Conservation (phyloP, 139 green algal species). For the Spirogloea muscicola region DNA sequence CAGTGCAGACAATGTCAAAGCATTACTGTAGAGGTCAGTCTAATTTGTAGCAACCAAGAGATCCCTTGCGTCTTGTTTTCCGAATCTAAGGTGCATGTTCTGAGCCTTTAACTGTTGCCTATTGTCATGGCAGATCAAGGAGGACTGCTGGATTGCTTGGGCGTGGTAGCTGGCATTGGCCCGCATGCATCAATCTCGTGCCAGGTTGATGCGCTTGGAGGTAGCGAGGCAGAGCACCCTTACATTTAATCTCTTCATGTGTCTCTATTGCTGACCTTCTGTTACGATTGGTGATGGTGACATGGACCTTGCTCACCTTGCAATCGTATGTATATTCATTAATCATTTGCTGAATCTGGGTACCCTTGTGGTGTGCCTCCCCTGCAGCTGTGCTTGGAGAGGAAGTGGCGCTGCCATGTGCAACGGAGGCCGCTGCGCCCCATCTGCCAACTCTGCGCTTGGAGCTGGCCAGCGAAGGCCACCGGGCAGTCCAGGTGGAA, state of each 20-base stretch:
- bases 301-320: neutral
- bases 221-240: neutral
- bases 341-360: neutral
- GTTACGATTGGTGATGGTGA: neutral
- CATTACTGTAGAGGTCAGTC: neutral
- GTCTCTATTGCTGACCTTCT: neutral
- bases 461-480: neutral
- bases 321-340: neutral
- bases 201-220: slow-evolving; percentile 1
- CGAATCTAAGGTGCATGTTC: no score
- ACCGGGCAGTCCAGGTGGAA: slow-evolving; percentile 17
- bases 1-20: no score
- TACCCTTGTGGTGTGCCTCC: no score
- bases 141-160: slow-evolving; percentile 9
- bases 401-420: neutral
- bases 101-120: no score
- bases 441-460: slow-evolving; percentile 6
- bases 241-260: neutral
- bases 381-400: no score
- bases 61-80: neutral
- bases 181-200: neutral
- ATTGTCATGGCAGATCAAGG: neutral
- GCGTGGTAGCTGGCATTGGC: neutral
- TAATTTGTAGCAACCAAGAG: neutral
- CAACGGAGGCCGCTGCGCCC: slow-evolving; percentile 1